Percentiles rank a stretch among this genome's conserved stretches.
phyloP scores from a whole-genome alignment of 371 early-diverging fungal genomes.

The Apophysomyces sp. region DNA sequence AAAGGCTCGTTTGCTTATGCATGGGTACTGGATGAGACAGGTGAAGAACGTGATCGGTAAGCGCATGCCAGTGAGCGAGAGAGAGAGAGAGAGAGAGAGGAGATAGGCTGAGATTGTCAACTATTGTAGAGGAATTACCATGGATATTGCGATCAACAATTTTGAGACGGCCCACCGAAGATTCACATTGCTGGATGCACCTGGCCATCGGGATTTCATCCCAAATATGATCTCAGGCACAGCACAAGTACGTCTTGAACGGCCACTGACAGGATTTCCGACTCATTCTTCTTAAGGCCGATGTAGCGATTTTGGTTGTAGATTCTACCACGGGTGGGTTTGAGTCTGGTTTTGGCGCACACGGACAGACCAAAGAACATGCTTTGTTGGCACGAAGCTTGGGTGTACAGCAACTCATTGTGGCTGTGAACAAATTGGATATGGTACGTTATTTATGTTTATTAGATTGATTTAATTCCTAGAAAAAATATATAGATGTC shows the following conservation, averaged over 20 bases:
- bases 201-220: constrained; percentile 99
- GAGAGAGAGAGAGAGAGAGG: not conserved
- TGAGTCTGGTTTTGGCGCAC: constrained; percentile 96
- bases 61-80: not conserved
- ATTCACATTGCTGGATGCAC: constrained; percentile 94
- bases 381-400: constrained; percentile 84
- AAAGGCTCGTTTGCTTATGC: constrained; percentile 94
- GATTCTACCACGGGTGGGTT: constrained; percentile 93
- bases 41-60: constrained; percentile 84
- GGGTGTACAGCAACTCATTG: constrained; percentile 86
- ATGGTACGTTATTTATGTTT: constrained; percentile 38
- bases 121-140: constrained; percentile 86
- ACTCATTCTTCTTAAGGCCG: constrained; percentile 56
- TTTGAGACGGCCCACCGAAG: constrained; percentile 82
- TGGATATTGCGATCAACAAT: constrained; percentile 90
- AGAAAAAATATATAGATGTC: constrained; percentile 34
- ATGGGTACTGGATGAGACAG: constrained; percentile 96
- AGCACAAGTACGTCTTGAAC: constrained; percentile 80
- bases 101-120: not conserved
- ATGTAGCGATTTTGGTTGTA: constrained; percentile 95
- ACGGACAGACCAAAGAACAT: constrained; percentile 98
- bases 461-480: not conserved
- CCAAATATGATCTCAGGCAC: constrained; percentile 99
- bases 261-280: too few relatives aligned
- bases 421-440: constrained; percentile 95